Evolutionary conservation across 352 stramenopile species (phyloP).

Genomic region (Globisporangium nagaii): DNA sequence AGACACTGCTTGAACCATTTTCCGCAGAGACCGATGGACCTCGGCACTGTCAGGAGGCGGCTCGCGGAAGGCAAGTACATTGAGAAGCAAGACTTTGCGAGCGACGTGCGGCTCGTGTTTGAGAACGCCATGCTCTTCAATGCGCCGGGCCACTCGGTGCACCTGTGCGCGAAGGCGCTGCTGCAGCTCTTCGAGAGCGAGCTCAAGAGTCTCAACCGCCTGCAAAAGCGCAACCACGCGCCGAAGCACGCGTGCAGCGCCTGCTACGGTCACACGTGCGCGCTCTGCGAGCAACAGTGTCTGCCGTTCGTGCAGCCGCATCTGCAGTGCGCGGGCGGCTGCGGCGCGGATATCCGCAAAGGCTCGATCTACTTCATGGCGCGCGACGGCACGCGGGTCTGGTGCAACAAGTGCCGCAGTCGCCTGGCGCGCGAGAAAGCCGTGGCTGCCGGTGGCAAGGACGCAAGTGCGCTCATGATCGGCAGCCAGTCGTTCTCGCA

Average conservation of each 20-base stretch:
- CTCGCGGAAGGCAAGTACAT: constrained; percentile 83
- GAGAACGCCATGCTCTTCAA: constrained; percentile 90
- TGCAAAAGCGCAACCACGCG: constrained; percentile 33
- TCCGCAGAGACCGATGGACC: constrained; percentile 83
- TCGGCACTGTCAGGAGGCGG: constrained; percentile 84
- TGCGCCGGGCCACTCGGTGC: constrained; percentile 62
- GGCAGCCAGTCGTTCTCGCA: not conserved
- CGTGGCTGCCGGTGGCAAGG: not conserved
- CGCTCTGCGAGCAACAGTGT: constrained; percentile 69
- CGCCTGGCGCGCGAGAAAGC: constrained; percentile 29
- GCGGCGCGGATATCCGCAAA: constrained; percentile 72
- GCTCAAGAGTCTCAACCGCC: constrained; percentile 34
- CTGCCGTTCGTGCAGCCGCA: constrained; percentile 54
- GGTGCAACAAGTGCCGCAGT: constrained; percentile 68
- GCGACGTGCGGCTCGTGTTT: constrained; percentile 85
- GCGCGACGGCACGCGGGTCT: constrained; percentile 73
- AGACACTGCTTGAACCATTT: not conserved
- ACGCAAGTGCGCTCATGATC: not conserved
- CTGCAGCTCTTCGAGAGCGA: constrained; percentile 61
- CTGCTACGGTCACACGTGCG: constrained; percentile 66
- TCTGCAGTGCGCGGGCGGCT: constrained; percentile 69
- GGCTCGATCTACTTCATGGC: constrained; percentile 69
- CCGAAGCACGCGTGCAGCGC: constrained; percentile 46
- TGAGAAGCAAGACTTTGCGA: constrained; percentile 71
- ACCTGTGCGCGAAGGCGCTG: constrained; percentile 60